phyloP scores from a whole-genome alignment of 768 basidiomycete genomes.

The Macrolepiota dolichaula region DNA sequence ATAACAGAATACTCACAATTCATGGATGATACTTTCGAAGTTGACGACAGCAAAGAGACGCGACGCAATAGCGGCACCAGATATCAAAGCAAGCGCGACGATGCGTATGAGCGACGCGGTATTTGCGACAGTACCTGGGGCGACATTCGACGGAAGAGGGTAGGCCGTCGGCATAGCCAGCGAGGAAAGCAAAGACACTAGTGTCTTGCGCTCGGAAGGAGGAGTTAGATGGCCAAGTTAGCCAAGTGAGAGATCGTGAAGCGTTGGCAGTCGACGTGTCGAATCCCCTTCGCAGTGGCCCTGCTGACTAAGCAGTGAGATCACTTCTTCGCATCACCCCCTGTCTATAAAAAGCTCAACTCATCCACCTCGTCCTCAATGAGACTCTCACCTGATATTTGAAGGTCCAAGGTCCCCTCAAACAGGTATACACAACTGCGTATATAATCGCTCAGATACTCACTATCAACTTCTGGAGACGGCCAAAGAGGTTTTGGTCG shows the following conservation, averaged over 20 bases:
- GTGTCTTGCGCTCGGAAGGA: background rate
- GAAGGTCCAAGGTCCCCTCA: background rate
- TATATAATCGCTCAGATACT: background rate
- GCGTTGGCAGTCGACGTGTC: conserved; percentile 29
- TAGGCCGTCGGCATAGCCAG: conserved; percentile 73
- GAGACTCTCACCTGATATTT: background rate
- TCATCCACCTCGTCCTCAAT: background rate
- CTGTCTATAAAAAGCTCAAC: background rate
- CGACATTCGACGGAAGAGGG: conserved; percentile 65
- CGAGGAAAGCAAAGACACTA: background rate
- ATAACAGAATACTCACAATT: conserved; percentile 68
- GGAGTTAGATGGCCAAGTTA: background rate
- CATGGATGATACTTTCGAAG: conserved; percentile 99
- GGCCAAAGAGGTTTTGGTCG: background rate
- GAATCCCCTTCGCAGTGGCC: conserved; percentile 14
- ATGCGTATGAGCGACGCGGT: conserved; percentile 90
- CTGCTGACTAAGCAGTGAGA: conserved; percentile 22
- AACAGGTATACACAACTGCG: background rate
- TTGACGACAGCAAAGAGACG: conserved; percentile 96
- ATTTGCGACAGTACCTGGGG: conserved; percentile 74
- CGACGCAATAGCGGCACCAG: conserved; percentile 91
- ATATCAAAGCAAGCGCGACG: conserved; percentile 86
- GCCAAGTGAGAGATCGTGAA: background rate
- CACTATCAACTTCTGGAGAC: background rate
- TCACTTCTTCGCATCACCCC: background rate